Conservation (phyloP, 169 alveolate species). For the Besnoitia besnoiti region DNA sequence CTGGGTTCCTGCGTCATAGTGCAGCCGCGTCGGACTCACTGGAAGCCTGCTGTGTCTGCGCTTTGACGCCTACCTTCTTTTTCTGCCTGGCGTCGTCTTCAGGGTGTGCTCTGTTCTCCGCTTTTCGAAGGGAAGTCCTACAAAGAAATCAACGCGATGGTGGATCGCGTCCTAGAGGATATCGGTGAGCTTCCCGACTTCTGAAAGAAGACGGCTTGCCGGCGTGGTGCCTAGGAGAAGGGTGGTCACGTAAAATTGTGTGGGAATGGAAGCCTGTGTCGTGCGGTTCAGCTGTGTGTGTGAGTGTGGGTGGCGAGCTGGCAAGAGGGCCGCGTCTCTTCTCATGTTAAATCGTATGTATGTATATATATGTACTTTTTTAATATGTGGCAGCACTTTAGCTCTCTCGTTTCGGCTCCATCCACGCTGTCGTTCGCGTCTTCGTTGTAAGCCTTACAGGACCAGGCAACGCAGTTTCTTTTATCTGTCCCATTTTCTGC, state of each 20-base stretch:
- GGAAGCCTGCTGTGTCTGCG: background rate
- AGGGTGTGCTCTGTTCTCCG: slow-evolving; percentile 90
- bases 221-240: too few species aligned
- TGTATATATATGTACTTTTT: background rate
- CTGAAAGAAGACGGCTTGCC: too few species aligned
- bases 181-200: slow-evolving; percentile 82
- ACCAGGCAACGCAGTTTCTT: background rate
- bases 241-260: too few species aligned
- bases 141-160: slow-evolving; percentile 84
- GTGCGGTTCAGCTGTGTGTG: too few species aligned
- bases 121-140: slow-evolving; percentile 86
- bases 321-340: background rate
- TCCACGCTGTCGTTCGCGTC: background rate
- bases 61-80: background rate
- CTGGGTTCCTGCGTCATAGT: too few species aligned
- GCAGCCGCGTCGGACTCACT: too few species aligned
- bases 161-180: slow-evolving; percentile 78
- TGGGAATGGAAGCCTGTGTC: too few species aligned
- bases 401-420: background rate
- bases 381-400: background rate
- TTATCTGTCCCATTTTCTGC: background rate
- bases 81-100: too few species aligned
- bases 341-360: background rate
- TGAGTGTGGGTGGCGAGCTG: too few species aligned
- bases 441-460: background rate